Evolutionary conservation across 306 rosid species (phyloP).

Genomic region (Trifolium subterraneum): DNA sequence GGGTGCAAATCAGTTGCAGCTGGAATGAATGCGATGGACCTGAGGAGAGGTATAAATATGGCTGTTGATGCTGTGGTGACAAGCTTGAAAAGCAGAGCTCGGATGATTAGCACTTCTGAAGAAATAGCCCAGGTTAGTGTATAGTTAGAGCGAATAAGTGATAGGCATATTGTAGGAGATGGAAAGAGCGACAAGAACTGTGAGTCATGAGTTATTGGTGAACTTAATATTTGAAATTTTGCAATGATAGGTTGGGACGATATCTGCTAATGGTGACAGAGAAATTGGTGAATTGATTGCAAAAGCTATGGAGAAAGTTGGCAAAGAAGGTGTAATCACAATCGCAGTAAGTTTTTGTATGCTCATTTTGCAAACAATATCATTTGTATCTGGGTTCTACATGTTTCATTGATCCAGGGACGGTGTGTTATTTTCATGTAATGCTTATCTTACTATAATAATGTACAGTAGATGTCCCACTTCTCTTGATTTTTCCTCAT

Average conservation of each 20-base stretch:
- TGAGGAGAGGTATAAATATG: constrained; percentile 88
- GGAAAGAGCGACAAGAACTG: neutral
- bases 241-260: constrained; percentile 79
- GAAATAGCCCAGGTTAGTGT: constrained; percentile 91
- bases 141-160: neutral
- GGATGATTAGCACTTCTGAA: constrained; percentile 95
- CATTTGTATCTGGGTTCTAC: neutral
- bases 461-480: neutral
- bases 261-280: constrained; percentile 92
- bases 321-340: constrained; percentile 96
- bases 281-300: constrained; percentile 98
- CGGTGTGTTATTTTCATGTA: neutral
- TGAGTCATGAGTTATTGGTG: neutral
- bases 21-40: constrained; percentile 97
- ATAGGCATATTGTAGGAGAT: constrained; percentile 16
- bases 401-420: neutral
- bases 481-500: neutral
- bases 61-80: constrained; percentile 93
- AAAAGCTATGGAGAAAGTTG: constrained; percentile 98
- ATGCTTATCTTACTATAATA: neutral
- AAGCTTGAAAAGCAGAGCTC: constrained; percentile 85
- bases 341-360: constrained; percentile 65
- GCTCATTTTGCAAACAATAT: neutral
- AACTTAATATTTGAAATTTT: neutral
- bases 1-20: constrained; percentile 99